Base-by-base conservation (phyloP, 1,284 basidiomycete genomes). In the Rugosomyces carneus region DNA sequence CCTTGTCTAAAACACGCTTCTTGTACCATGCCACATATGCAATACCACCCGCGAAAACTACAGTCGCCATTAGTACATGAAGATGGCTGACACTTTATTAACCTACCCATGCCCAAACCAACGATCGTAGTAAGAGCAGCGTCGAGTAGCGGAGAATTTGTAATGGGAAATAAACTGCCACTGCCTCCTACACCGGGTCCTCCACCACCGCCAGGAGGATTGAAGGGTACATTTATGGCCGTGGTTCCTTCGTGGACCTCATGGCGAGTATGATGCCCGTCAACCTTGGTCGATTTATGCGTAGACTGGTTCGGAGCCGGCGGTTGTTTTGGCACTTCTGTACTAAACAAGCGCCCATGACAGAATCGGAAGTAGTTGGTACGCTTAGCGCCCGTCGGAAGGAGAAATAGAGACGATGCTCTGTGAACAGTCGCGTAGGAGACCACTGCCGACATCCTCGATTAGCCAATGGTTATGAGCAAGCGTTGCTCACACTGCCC, bases 11-110 rank as follows among this genome's bases (percentile, higher is more conserved):
- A 8, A 90, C 87, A 58, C 81, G 80, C 53, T 75, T 76, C 66
- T 91, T 90, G 67, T 91, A 91, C 82, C 81, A 89, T 24, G 70
- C 67, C 42, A 89, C 65, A 62, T 90, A 89, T 9, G 73, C 75
- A 11, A 86, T 67, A 43, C 89, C 88, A 19, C 85, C 84, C 19
- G 78, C 53, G 56, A 87, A 84, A 3, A 84, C 78, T 82, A 54
- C 9, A 42, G 20, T 5, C n/a, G 26, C 19, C 46, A 40, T 42
- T 26, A 46, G 29, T 16, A 20, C n/a, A 31, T 27, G 9, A 19
- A 24, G n/a, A 9, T 27, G 26, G 20, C 23, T 15, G 23, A 27
- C 15, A 8, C 27, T 2, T 29, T 29, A 4, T 2, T 13, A 13
- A 65, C 69, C 54, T 51, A 79, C 81, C 77, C 63, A 83, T 72